Base-by-base conservation (phyloP, 768 basidiomycete species). In the Tylopilus subfusipes region DNA sequence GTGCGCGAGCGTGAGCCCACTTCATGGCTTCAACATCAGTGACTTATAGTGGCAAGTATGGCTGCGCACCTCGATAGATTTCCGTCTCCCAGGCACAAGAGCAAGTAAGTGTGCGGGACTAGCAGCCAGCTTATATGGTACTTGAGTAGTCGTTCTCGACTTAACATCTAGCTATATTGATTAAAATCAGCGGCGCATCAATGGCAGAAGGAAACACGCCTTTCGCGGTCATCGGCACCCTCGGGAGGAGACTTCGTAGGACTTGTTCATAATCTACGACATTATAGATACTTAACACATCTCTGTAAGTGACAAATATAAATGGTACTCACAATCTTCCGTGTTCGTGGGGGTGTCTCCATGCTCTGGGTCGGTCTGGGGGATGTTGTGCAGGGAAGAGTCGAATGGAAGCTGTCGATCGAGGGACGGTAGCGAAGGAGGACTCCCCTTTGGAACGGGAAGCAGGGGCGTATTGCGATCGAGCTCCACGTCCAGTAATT, bases 401-500 rank as follows among this genome's bases (percentile, higher is more conserved):
- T 50, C 49, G 18, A 39, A 46, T 27, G 27, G 25, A 43, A 52
- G 39, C n/a, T 55, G 59, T 9, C 58, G 66, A 55, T 70, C 70
- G 42, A 70, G 65, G 24, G 69, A 55, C 14, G 69, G 68, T 1
- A 72, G 47, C 3, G 61, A 50, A 36, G 59, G 61, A 25, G 64
- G 53, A 44, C 52, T 57, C 27, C 65, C 56, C 30, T 58, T 58
- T 0, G 60, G 57, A 19, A 61, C 60, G 5, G 73, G 69, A n/a
- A 74, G 68, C 4, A 81, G 62, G 45, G 71, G 68, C 2, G 70
- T 75, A 38, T 72, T 68, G 16, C 76, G 73, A 51, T 79, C 75
- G 12, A 81, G 72, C 50, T 80, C 78, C 19, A 80, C 67, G 52
- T 81, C 79, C 38, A 81, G 62, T 13, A 81, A 64, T 54, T 82